Evolutionary conservation across 805 yeast genomes (phyloP), one percentile per base, ranked within the genome.

Genomic region (Metschnikowia sp.): DNA sequence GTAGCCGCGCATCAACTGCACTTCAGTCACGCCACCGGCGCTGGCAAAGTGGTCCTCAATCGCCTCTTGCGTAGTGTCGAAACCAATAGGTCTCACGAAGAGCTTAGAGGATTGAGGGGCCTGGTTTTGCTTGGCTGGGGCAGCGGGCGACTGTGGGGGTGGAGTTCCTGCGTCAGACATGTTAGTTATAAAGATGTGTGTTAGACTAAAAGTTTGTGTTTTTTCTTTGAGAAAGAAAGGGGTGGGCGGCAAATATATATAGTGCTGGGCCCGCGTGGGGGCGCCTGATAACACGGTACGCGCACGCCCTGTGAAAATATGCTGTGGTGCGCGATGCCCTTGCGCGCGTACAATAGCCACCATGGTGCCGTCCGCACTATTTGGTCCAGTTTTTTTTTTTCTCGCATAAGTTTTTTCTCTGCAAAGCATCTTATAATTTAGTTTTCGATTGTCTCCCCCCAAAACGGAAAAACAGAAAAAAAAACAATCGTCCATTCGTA

Each of bases 1-100:
- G 62, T 83, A 87, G 37, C 96, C 96, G 59, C 86, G 84, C 77
- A 84, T 76, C 56, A 86, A 68, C 63, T 82, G 82, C 44, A 84
- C 81, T 61, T 84, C 89, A 52, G 76, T 73, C 58, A 86, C 70
- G 41, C 85, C 78, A 57, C 92, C 95, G 51, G 76, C 76, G 47
- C 81, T 77, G 18, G 81, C 65, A 62, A 86, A 86, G 62, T 82
- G 82, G 49, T 80, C 88, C 68, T 83, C 84, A 46, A 86, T 69
- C 59, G 84, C 87, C 51, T 83, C 81, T 34, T 61, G 61, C 47
- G 67, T 58, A 45, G 65, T 65, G 53, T 79, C 84, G 43, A 72
- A 76, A 55, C 81, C 79, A 60, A 81, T 75, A 36, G 86, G 86
- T 77, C 84, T 81, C 51, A 80, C 83, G 58, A 81, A 81, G 48